phyloP scores from a whole-genome alignment of 2,329 filamentous ascomycete species.

The Emergomyces orientalis region DNA sequence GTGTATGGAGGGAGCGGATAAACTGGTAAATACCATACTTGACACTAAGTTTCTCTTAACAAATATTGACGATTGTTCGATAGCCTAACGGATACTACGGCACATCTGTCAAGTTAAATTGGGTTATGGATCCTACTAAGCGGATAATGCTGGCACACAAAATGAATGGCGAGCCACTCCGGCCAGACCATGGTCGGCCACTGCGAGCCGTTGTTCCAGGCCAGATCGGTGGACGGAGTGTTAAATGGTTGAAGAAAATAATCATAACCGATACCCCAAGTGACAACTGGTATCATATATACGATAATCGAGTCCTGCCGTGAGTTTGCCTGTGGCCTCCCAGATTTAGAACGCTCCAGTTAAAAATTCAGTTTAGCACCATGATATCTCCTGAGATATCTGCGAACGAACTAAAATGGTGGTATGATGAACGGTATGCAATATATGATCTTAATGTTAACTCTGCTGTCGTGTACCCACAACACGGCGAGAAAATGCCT shows the following conservation, averaged over 20 bases:
- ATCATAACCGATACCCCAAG: slow-evolving; percentile 70
- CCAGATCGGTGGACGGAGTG: slow-evolving; percentile 82
- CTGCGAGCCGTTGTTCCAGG: slow-evolving; percentile 76
- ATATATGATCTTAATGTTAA: slow-evolving; percentile 90
- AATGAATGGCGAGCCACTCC: slow-evolving; percentile 78
- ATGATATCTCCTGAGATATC: slow-evolving; percentile 75
- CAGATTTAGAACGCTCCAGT: slow-evolving; percentile 6
- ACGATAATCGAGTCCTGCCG: slow-evolving; percentile 83
- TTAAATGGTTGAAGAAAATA: slow-evolving; percentile 83
- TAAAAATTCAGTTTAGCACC: slow-evolving; percentile 39
- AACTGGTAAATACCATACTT: slow-evolving; percentile 42
- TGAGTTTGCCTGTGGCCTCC: slow-evolving; percentile 23
- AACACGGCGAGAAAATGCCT: slow-evolving; percentile 60
- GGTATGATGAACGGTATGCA: slow-evolving; percentile 82
- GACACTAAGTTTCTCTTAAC: slow-evolving; percentile 1
- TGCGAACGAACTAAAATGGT: slow-evolving; percentile 62
- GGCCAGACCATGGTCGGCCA: slow-evolving; percentile 78
- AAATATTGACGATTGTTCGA: slow-evolving; percentile 15
- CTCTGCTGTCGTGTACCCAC: slow-evolving; percentile 69
- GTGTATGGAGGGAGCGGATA: slow-evolving; percentile 85
- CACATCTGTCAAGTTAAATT: slow-evolving; percentile 78
- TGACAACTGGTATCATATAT: slow-evolving; percentile 92
- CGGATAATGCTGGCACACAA: slow-evolving; percentile 81
- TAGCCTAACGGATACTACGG: slow-evolving; percentile 80
- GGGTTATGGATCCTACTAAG: slow-evolving; percentile 72